Base-by-base conservation (phyloP, 352 stramenopile species). In the Globisporangium recalcitrans region DNA sequence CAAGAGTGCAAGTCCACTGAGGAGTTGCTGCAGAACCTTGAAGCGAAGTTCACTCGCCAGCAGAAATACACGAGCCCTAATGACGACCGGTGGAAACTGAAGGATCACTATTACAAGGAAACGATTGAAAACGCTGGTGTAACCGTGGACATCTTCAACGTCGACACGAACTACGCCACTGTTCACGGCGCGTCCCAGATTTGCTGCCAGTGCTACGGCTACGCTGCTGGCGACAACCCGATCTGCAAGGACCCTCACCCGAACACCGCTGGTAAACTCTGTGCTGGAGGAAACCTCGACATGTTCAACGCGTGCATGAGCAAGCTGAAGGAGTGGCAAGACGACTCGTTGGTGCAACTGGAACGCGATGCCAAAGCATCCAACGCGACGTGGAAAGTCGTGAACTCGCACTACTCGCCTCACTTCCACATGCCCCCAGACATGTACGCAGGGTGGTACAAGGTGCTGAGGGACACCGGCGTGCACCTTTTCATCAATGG, bases 121-220 rank as follows among this genome's bases (percentile, higher is more conserved):
- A 71, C 71, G 0, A 71, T 87, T 48, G 66, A 77, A 47, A 63
- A 60, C 22, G 75, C 67, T 51, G 73, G 67, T 1, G 72, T 89
- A 21, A 78, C 73, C 0, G 78, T 90, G 6, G 82, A 91, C 44
- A 75, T 91, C 48, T 91, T 81, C 58, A 91, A 90, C 38, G 77
- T 91, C 26, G 78, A 88, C 58, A 84, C 71, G 6, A 85, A 88
- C 62, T 75, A 84, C 62, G 84, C 84, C 51, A 72, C 77, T 21
- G 68, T 83, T n/a, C 78, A 88, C 42, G 82, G 80, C 7, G 80
- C 64, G 0, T 64, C 80, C 34, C 74, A 90, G 60, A 87, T 80
- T 48, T 91, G 82, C 68, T 91, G 82, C 49, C 82, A 91, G 57
- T 91, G 82, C 58, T 89, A 86, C 60, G 82, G 80, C 14, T 87